phyloP scores from a whole-genome alignment of 148 eudicot genomes.

The Vaccinium corymbosum region DNA sequence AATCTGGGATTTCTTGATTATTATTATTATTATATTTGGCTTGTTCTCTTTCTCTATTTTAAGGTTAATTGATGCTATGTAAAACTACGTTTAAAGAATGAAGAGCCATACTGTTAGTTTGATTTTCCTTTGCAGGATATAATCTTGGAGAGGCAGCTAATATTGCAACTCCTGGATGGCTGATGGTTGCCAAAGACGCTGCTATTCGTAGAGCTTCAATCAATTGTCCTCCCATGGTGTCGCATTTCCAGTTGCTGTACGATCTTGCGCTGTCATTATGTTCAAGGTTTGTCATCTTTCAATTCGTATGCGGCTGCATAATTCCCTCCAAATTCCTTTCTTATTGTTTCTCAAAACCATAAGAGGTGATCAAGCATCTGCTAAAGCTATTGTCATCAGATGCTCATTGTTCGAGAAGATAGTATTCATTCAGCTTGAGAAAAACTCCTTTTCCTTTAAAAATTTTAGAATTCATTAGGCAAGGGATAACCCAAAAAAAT shows the following conservation, averaged over 20 bases:
- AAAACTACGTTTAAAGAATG: background rate
- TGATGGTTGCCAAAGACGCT: constrained; percentile 87
- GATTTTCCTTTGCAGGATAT: constrained; percentile 49
- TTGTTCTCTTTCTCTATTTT: background rate
- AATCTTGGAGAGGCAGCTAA: constrained; percentile 95
- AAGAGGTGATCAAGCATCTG: background rate
- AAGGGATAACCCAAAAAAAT: too few species aligned
- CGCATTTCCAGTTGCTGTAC: constrained; percentile 92
- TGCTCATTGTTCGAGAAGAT: background rate
- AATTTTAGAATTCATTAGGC: background rate
- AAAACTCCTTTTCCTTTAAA: background rate
- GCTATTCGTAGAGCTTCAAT: constrained; percentile 96
- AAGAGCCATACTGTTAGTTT: constrained; percentile 1
- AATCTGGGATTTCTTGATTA: background rate
- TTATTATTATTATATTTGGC: background rate
- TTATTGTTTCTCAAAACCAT: background rate
- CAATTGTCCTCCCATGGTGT: constrained; percentile 95
- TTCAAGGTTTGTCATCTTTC: constrained; percentile 57
- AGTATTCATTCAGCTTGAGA: background rate
- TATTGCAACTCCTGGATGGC: constrained; percentile 99
- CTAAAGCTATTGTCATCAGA: background rate
- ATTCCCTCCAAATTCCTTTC: background rate
- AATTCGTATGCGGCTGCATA: constrained; percentile 3
- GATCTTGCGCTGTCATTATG: constrained; percentile 81
- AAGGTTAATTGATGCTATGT: background rate